Conservation (phyloP, 2,329 filamentous ascomycete species). For the Diaporthe capsici region DNA sequence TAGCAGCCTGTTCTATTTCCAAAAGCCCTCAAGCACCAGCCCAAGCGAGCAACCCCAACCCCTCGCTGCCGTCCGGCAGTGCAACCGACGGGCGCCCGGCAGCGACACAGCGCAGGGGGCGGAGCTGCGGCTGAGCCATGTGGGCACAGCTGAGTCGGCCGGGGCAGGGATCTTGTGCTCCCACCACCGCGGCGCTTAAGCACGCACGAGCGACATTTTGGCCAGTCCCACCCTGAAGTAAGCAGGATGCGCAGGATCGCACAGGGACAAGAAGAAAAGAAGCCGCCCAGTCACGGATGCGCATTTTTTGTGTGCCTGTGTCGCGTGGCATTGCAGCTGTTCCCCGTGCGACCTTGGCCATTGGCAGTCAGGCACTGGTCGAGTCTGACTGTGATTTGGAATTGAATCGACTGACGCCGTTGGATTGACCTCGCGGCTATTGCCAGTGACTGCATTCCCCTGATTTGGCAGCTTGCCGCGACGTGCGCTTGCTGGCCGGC, state of each 20-base stretch:
- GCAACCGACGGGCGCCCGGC: constrained; percentile 20
- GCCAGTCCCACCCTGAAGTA: background rate
- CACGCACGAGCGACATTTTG: constrained; percentile 12
- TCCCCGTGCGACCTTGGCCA: background rate
- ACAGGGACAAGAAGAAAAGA: background rate
- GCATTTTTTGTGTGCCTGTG: background rate
- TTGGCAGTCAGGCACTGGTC: background rate
- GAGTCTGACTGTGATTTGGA: background rate
- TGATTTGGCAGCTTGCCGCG: constrained; percentile 26
- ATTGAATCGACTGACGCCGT: background rate
- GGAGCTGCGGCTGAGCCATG: constrained; percentile 33
- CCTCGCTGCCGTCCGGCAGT: constrained; percentile 9
- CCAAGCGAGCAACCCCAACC: background rate
- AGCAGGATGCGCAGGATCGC: constrained; percentile 19
- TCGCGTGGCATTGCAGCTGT: constrained; percentile 1
- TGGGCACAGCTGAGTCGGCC: constrained; percentile 30
- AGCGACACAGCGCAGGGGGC: constrained; percentile 9
- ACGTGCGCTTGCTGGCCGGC: background rate
- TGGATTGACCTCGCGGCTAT: constrained; percentile 1
- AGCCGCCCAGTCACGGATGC: constrained; percentile 7
- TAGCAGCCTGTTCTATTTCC: constrained; percentile 24
- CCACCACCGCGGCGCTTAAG: constrained; percentile 27
- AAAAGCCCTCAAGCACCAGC: constrained; percentile 5
- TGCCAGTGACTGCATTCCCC: background rate
- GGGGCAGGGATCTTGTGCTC: constrained; percentile 20